Evolutionary conservation across 805 yeast genomes (phyloP).

Genomic region (Dipodascus geniculatus): DNA sequence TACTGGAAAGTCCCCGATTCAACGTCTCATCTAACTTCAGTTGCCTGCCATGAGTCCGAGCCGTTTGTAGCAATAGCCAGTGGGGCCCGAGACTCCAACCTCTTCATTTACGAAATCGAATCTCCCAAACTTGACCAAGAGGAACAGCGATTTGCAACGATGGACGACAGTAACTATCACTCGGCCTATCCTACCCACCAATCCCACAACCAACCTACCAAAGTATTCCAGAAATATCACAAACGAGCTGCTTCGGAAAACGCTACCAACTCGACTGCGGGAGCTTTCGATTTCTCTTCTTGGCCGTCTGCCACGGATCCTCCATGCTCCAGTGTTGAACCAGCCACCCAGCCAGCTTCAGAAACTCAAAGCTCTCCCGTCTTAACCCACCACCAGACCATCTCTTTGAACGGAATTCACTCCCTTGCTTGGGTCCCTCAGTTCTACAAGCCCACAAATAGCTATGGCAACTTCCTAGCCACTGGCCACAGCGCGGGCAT

Average conservation of each 20-base stretch:
- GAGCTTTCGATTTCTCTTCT: not conserved
- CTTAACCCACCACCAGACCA: conserved; percentile 48
- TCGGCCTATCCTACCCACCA: not conserved
- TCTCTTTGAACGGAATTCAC: conserved; percentile 41
- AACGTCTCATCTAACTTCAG: conserved; percentile 22
- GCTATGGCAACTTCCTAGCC: conserved; percentile 35
- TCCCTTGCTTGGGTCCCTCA: conserved; percentile 31
- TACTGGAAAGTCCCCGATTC: conserved; percentile 31
- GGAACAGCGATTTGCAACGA: conserved; percentile 10
- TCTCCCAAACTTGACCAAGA: conserved; percentile 11
- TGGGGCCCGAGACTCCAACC: conserved; percentile 35
- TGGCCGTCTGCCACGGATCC: not conserved
- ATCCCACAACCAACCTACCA: not conserved
- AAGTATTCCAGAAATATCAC: not conserved
- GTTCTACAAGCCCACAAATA: conserved; percentile 16
- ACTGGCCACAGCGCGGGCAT: conserved; percentile 72
- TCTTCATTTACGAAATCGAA: conserved; percentile 42
- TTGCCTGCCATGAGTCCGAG: conserved; percentile 26
- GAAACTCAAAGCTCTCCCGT: conserved; percentile 17
- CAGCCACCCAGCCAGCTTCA: not conserved
- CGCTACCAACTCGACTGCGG: not conserved
- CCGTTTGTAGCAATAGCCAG: conserved; percentile 45
- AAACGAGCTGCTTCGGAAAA: not conserved
- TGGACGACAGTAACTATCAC: not conserved
- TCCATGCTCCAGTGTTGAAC: not conserved